These are phyloP conservation scores for Aspergillus pseudotamarii DNA, from an alignment of 2,329 filamentous ascomycete genomes.

Conservation along the genomic window DNA sequence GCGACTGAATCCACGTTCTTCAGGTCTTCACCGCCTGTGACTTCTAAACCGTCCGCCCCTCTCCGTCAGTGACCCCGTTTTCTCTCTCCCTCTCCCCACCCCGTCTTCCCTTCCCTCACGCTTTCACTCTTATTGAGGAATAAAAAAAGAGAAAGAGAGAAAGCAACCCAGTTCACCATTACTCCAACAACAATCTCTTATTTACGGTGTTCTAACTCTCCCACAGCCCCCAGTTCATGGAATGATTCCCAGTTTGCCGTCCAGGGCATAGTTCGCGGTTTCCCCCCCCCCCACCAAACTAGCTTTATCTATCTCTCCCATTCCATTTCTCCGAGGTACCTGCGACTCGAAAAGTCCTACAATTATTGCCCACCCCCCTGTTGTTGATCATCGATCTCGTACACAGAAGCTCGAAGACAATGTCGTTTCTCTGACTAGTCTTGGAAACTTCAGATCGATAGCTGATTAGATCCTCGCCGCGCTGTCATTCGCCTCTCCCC, in stretches of 20 bases:
- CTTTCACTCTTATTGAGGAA: neutral
- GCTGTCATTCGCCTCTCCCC: neutral
- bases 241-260: neutral
- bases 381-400: neutral
- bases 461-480: slow-evolving; percentile 1
- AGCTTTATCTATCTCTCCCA: neutral
- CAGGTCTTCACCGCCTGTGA: slow-evolving; percentile 14
- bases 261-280: slow-evolving; percentile 17
- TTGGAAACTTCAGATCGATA: slow-evolving; percentile 8
- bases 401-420: neutral
- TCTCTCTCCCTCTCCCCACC: neutral
- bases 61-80: neutral
- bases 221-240: neutral
- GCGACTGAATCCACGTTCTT: slow-evolving; percentile 4
- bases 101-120: neutral
- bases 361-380: neutral
- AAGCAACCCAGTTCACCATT: neutral
- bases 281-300: slow-evolving; percentile 3
- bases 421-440: slow-evolving; percentile 13
- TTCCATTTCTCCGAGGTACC: slow-evolving; percentile 20
- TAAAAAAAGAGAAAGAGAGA: neutral
- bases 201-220: neutral
- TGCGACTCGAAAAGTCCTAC: neutral
- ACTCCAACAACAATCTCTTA: neutral
- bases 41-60: neutral